Percentiles rank a stretch among this genome's conserved stretches.
These are phyloP conservation scores for Grosmannia huntii DNA, from an alignment of 2,329 filamentous ascomycete species.

Conservation along the genomic window DNA sequence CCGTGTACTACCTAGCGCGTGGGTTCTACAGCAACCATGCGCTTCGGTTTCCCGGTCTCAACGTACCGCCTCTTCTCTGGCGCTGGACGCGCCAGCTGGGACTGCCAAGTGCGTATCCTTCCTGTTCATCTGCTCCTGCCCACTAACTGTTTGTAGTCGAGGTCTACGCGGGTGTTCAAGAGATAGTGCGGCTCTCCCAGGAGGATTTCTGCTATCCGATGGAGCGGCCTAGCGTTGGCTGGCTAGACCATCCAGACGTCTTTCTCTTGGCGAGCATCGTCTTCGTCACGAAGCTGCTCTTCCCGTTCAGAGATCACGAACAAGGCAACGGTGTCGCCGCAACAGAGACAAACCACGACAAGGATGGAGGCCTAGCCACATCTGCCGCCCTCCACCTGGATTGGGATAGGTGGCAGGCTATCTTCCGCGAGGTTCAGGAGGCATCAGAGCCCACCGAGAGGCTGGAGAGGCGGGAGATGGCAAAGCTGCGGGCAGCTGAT, in stretches of 20 bases:
- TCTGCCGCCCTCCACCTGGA: slow-evolving; percentile 49
- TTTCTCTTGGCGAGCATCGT: slow-evolving; percentile 59
- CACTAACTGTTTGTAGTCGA: slow-evolving; percentile 35
- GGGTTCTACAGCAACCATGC: slow-evolving; percentile 56
- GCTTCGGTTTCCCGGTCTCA: slow-evolving; percentile 60
- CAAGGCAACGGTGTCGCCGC: slow-evolving; percentile 25
- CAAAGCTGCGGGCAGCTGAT: slow-evolving; percentile 15
- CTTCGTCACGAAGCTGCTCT: slow-evolving; percentile 65
- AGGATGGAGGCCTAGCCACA: slow-evolving; percentile 15
- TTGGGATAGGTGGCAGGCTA: slow-evolving; percentile 57
- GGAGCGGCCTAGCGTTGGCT: slow-evolving; percentile 27
- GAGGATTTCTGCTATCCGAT: slow-evolving; percentile 47
- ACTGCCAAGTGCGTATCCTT: slow-evolving; percentile 49
- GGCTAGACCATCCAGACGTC: slow-evolving; percentile 59
- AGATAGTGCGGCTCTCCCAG: slow-evolving; percentile 36
- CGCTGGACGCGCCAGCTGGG: slow-evolving; percentile 58
- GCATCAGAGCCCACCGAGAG: slow-evolving; percentile 4
- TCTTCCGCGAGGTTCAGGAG: slow-evolving; percentile 24
- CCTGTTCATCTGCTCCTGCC: not conserved
- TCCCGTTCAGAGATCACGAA: slow-evolving; percentile 52
- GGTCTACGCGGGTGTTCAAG: slow-evolving; percentile 44
- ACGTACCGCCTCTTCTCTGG: slow-evolving; percentile 54
- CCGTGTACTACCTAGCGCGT: slow-evolving; percentile 47
- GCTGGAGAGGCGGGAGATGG: slow-evolving; percentile 16
- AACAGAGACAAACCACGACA: not conserved